Evolutionary conservation across 2,329 filamentous ascomycete species (phyloP), one percentile per base, ranked within the genome.

Genomic region (Ophiostoma montium): DNA sequence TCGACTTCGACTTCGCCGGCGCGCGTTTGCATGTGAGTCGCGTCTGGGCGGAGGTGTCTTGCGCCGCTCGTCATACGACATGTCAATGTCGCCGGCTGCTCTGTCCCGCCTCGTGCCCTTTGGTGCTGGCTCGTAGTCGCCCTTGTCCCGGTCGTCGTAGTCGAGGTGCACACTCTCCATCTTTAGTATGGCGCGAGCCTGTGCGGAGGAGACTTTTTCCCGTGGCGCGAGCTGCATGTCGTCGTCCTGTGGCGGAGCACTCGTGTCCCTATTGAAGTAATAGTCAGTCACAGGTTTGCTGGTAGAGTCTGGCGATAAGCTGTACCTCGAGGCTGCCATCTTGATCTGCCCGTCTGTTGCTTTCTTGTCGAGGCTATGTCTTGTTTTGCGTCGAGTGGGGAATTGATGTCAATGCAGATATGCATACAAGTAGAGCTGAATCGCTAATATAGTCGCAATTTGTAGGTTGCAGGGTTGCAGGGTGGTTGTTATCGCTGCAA

Each of bases 151-250:
- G 5, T 16, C 30, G 33, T 27, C n/a, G 16, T 33, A 11, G 39
- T 35, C 23, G 38, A 46, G 27, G 10, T 9, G 27, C n/a, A 9
- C 41, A n/a, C 13, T 11, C 15, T 43, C 16, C 41, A 43, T 43
- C n/a, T 41, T 21, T 13, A n/a, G 6, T 2, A 23, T 41, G 9
- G 38, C 27, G 13, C 27, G 13, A 42, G 16, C 30, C 4, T 30
- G 39, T 42, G 39, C 27, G 3, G 39, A 30, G 38, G 38, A 21
- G 5, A n/a, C 5, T 33, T 35, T 18, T 30, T 33, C 15, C 30
- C 18, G 42, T 16, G 50, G 46, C 21, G 46, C 45, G 11, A 35
- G 21, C 12, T 44, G 49, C 45, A 45, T 48, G 13, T 35, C 39
- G 11, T 51, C 45, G 11, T 38, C 35, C 8, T 19, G 38, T 31